These are phyloP conservation scores for Parathielavia appendiculata DNA, from an alignment of 495 filamentous ascomycete genomes.

Conservation along the genomic window DNA sequence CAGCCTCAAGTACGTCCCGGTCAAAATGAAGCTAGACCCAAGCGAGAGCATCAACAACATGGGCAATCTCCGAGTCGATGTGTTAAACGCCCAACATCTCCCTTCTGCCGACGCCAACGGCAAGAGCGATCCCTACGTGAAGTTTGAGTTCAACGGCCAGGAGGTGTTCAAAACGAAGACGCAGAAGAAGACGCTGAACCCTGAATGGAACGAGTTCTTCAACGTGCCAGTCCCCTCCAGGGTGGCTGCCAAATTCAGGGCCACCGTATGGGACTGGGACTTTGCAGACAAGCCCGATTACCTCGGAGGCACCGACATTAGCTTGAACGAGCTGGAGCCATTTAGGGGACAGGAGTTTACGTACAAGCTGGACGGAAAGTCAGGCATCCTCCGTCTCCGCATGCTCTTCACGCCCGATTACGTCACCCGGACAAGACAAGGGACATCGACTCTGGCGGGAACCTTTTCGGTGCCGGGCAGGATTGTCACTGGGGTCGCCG, in stretches of 20 bases:
- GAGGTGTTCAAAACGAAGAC: conserved; percentile 88
- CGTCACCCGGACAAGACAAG: conserved; percentile 79
- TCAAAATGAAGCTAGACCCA: conserved; percentile 89
- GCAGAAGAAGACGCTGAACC: conserved; percentile 93
- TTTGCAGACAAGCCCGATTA: conserved; percentile 88
- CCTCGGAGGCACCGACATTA: conserved; percentile 69
- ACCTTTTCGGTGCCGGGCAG: conserved; percentile 89
- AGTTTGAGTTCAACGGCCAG: conserved; percentile 81
- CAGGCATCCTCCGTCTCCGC: conserved; percentile 72
- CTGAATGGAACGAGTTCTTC: conserved; percentile 93
- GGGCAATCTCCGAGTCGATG: conserved; percentile 83
- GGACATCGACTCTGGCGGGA: conserved; percentile 87
- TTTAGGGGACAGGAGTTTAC: conserved; percentile 68
- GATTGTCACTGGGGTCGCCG: conserved; percentile 71
- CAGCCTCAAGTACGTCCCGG: conserved; percentile 87
- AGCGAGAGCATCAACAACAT: conserved; percentile 98
- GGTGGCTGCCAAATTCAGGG: conserved; percentile 78
- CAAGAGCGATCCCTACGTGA: conserved; percentile 93
- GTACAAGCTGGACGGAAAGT: conserved; percentile 83
- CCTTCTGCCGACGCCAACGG: conserved; percentile 93
- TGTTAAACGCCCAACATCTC: conserved; percentile 82
- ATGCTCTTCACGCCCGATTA: conserved; percentile 94
- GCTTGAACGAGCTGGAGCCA: conserved; percentile 77
- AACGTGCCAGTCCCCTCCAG: conserved; percentile 75
- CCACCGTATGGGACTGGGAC: conserved; percentile 91